These are phyloP conservation scores for Pleurotus cornucopiae DNA, from an alignment of 768 basidiomycete species.

Conservation along the genomic window DNA sequence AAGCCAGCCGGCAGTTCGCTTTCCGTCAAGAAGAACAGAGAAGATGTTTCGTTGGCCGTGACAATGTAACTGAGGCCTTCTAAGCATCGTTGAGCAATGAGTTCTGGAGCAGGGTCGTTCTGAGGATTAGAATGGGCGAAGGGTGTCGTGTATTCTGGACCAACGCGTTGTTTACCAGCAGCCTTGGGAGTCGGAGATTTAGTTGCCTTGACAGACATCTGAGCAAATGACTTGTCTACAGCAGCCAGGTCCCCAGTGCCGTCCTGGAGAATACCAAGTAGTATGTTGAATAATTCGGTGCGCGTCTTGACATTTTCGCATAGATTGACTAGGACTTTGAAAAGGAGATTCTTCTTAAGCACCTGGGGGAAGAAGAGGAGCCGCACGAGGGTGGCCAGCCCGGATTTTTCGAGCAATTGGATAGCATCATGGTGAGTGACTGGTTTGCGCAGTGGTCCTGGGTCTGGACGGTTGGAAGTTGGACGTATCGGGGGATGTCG, in stretches of 20 bases:
- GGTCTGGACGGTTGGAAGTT: not conserved
- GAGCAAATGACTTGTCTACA: constrained; percentile 91
- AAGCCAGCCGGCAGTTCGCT: constrained; percentile 86
- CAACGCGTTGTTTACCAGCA: constrained; percentile 66
- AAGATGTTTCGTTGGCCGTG: constrained; percentile 74
- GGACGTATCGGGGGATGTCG: constrained; percentile 24
- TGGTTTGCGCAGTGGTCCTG: constrained; percentile 39
- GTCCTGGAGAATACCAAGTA: constrained; percentile 92
- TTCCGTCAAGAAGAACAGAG: constrained; percentile 93
- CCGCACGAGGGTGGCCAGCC: constrained; percentile 84
- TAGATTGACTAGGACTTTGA: constrained; percentile 88
- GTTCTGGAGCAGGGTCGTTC: constrained; percentile 83
- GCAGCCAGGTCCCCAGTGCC: constrained; percentile 89
- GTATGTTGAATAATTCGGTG: constrained; percentile 88
- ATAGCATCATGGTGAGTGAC: constrained; percentile 78
- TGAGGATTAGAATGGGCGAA: constrained; percentile 48
- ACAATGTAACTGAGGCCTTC: constrained; percentile 90
- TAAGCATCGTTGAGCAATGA: constrained; percentile 91
- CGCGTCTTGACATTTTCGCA: constrained; percentile 94
- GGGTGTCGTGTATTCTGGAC: constrained; percentile 46
- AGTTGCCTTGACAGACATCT: constrained; percentile 72
- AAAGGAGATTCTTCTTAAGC: constrained; percentile 77
- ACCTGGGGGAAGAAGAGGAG: constrained; percentile 96
- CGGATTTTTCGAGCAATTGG: constrained; percentile 85
- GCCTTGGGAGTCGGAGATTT: constrained; percentile 50